Base-by-base conservation (phyloP, 345 rosid species). In the Populus pruinosa region DNA sequence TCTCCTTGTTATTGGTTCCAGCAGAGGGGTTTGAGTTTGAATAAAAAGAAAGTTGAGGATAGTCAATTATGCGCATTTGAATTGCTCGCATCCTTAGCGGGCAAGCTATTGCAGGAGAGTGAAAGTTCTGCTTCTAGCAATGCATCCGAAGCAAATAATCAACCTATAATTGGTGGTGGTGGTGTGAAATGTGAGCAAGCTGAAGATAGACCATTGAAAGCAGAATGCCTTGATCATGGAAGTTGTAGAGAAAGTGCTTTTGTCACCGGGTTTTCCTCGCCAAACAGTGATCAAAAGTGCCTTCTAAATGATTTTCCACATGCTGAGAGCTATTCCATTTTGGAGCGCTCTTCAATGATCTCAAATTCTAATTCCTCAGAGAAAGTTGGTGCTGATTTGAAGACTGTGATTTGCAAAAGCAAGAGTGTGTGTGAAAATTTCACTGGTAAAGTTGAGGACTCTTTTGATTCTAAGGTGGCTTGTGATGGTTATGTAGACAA, bases 11-110 rank as follows among this genome's bases (percentile, higher is more conserved):
- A 49, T 70, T 78, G 70, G 49, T 82, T 84, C 0, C 85, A 91
- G 97, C 87, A 79, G 90, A 90, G 88, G 85, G 85, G 74, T 38
- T 53, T 64, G 71, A 82, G 73, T 38, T 53, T 64, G 69, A 82
- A 56, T 67, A 89, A 77, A 76, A 88, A 74, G 82, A 79, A 38
- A 25, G 86, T 78, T 36, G 88, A 87, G 70, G 90, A 83, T 33
- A 79, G 80, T 78, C 78, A 87, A 83, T 67, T 89, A n/a, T 87
- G 90, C 76, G 90, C 94, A 36, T 85, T 96, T 76, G 97, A 96
- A 79, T 85, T 96, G 82, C 91, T 96, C 0, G 99, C 99, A 81
- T 91, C 93, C 72, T 77, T 96, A 72, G 99, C 98, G 23, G 98
- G 92, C 66, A 88, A 96, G 86, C 77, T 96, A 53, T 79, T 92